Evolutionary conservation across 306 rosid species (phyloP).

Genomic region (Nissolia schottii): DNA sequence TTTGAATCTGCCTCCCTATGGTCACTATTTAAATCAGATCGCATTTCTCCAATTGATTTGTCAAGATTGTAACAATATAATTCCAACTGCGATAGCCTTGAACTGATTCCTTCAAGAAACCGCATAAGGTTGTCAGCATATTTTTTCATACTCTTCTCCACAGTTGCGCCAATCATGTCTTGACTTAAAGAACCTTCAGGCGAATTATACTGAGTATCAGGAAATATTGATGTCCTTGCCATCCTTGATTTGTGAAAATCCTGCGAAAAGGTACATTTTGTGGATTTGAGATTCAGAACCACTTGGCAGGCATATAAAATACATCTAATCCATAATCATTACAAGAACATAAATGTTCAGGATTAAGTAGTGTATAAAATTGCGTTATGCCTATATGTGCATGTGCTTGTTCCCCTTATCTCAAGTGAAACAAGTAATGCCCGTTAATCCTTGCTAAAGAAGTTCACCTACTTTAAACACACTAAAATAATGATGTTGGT

Average conservation of each 20-base stretch:
- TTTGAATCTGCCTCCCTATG: constrained; percentile 72
- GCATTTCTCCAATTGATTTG: constrained; percentile 89
- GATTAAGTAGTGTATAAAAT: too few species aligned
- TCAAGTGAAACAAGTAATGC: background rate
- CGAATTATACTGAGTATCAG: constrained; percentile 45
- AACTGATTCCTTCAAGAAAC: constrained; percentile 85
- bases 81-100: constrained; percentile 83
- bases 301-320: background rate
- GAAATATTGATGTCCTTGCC: constrained; percentile 47
- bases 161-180: constrained; percentile 61
- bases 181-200: constrained; percentile 56
- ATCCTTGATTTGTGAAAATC: constrained; percentile 59
- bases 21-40: constrained; percentile 67
- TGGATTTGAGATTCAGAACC: background rate
- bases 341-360: background rate
- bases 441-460: background rate
- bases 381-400: too few species aligned
- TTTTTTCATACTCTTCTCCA: constrained; percentile 82
- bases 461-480: background rate
- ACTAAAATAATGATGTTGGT: background rate
- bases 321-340: background rate
- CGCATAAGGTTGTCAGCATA: constrained; percentile 73
- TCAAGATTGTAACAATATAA: constrained; percentile 88
- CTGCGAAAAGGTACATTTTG: constrained; percentile 26
- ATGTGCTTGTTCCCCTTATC: background rate